Evolutionary conservation across 1,139 yeast genomes (phyloP).

Genomic region (Sugiyamaella grinbergsii): DNA sequence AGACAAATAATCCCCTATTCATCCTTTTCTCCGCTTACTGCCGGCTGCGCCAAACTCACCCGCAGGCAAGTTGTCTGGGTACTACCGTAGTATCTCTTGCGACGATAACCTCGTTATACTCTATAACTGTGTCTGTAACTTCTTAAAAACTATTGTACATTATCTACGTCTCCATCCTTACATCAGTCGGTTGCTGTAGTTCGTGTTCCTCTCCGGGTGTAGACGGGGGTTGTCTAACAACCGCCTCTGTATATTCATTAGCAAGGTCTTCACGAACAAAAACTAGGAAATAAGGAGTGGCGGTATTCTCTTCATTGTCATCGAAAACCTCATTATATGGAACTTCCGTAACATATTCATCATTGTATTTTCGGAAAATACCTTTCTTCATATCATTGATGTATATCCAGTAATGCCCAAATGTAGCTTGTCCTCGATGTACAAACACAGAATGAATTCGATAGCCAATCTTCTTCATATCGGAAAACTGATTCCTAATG

Average conservation of each 20-base stretch:
- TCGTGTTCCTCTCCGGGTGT: neutral
- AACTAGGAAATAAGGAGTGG: conserved; percentile 91
- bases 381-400: conserved; percentile 71
- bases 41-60: too few species aligned
- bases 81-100: too few species aligned
- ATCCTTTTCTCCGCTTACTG: too few species aligned
- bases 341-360: conserved; percentile 84
- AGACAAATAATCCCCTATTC: conserved; percentile 11
- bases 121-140: neutral
- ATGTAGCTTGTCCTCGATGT: conserved; percentile 93
- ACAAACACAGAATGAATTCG: conserved; percentile 88
- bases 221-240: conserved; percentile 30
- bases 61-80: too few species aligned
- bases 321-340: conserved; percentile 73
- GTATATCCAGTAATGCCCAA: conserved; percentile 96
- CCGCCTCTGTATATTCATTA: conserved; percentile 63
- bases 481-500: conserved; percentile 61
- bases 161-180: conserved; percentile 1
- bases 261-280: conserved; percentile 70
- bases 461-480: conserved; percentile 67
- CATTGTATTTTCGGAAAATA: conserved; percentile 86
- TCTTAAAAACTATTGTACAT: conserved; percentile 1
- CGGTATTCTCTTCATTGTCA: conserved; percentile 59
- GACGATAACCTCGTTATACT: neutral
- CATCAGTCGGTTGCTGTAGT: neutral